These are phyloP conservation scores for Brassica hybrid DNA, from an alignment of 441 rosid genomes.

Conservation along the genomic window DNA sequence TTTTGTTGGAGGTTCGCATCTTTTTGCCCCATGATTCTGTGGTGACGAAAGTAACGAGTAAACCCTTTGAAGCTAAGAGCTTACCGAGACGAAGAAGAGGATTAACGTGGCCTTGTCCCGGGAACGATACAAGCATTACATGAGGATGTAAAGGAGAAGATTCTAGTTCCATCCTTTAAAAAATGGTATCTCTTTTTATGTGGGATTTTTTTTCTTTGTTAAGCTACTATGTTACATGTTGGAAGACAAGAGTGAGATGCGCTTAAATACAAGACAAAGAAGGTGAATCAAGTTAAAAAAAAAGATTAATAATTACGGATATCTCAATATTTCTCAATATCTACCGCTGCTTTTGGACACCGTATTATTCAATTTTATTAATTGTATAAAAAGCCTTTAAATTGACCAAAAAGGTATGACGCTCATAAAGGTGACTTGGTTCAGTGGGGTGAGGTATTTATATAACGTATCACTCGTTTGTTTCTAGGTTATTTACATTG, in stretches of 20 bases:
- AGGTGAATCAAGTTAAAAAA: neutral
- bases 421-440: too few relatives aligned
- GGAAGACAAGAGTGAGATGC: neutral
- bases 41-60: constrained; percentile 71
- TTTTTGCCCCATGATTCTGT: constrained; percentile 53
- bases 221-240: neutral
- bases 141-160: constrained; percentile 63
- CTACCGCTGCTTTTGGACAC: too few relatives aligned
- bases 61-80: constrained; percentile 72
- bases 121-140: constrained; percentile 70
- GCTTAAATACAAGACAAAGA: constrained; percentile 9
- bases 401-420: too few relatives aligned
- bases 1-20: constrained; percentile 54
- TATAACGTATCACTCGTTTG: too few relatives aligned
- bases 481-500: too few relatives aligned
- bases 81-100: constrained; percentile 82
- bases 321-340: too few relatives aligned
- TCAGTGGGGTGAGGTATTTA: too few relatives aligned
- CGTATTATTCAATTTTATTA: too few relatives aligned
- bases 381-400: too few relatives aligned
- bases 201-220: neutral
- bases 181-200: neutral
- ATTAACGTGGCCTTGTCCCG: constrained; percentile 81
- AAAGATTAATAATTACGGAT: too few relatives aligned
- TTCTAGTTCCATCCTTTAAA: constrained; percentile 30